A percentile compares a stretch with the other conserved stretches of the same genome.
phyloP scores from a whole-genome alignment of 2,329 filamentous ascomycete genomes.

The Keithomyces neogunnii region DNA sequence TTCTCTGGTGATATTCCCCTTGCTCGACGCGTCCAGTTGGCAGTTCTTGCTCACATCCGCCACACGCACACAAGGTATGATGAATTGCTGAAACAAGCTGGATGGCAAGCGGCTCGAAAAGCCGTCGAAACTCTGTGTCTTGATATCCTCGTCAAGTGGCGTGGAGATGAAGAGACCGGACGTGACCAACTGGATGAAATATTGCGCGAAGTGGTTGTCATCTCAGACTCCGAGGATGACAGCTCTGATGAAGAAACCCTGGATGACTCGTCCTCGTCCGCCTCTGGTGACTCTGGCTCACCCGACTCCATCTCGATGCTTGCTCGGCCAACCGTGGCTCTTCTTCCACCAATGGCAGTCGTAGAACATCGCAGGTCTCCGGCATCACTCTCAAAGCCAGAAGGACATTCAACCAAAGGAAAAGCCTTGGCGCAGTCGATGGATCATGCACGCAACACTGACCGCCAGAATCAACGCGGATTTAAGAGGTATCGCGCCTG shows the following conservation, averaged over 20 bases:
- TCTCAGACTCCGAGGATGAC: slow-evolving; percentile 50
- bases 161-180: slow-evolving; percentile 60
- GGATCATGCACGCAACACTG: slow-evolving; percentile 9
- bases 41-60: slow-evolving; percentile 57
- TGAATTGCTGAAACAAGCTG: slow-evolving; percentile 47
- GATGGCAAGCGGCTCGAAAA: slow-evolving; percentile 51
- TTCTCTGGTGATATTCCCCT: slow-evolving; percentile 47
- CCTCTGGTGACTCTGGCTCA: slow-evolving; percentile 14
- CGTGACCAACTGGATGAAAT: slow-evolving; percentile 61
- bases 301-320: slow-evolving; percentile 11
- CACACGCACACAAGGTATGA: slow-evolving; percentile 62
- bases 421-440: slow-evolving; percentile 14
- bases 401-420: slow-evolving; percentile 7
- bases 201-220: slow-evolving; percentile 56
- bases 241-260: slow-evolving; percentile 28
- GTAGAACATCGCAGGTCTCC: slow-evolving; percentile 1
- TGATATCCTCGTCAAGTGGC: slow-evolving; percentile 62
- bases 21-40: slow-evolving; percentile 54
- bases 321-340: slow-evolving; percentile 7
- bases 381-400: slow-evolving; percentile 1
- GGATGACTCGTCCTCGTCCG: slow-evolving; percentile 24
- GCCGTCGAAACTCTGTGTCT: slow-evolving; percentile 53
- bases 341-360: background rate
- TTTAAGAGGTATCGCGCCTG: slow-evolving; percentile 40
- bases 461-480: slow-evolving; percentile 31